Evolutionary conservation across 2,329 filamentous ascomycete genomes (phyloP), one percentile per base, ranked within the genome.

Genomic region (Penicillium capsulatum): DNA sequence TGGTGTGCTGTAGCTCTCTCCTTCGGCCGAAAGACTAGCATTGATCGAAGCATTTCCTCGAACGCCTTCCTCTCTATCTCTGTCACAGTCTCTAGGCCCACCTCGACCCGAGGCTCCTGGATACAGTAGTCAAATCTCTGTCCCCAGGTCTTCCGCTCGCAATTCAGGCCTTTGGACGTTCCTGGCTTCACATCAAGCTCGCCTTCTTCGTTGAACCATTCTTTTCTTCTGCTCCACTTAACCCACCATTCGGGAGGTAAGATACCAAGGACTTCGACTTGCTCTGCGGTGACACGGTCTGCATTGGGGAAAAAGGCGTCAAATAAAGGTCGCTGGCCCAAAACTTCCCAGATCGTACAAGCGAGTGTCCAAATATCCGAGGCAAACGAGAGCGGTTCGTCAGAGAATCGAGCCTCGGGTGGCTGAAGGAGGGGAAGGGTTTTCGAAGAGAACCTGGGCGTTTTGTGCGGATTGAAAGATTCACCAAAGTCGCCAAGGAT

Each of bases 311-410:
- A 44, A 26, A 58, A 53, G 1, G 45, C 45, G 4, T 54, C 54
- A 35, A 63, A 57, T 26, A 62, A 48, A 13, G 55, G 42, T 17
- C 53, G 47, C 14, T 54, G 45, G 10, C 53, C 58, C 17, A 69
- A 37, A n/a, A 68, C 51, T 19, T 56, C 60, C 47, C 58, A 69
- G 17, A 68, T 62, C 0, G 52, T 49, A 42, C 64, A 69, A 1
- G 55, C 59, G 15, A 69, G 55, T 20, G 57, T 65, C 64, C 62
- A 68, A 11, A 67, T 62, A 34, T 69, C 63, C 1, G 61, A 63
- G 6, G 54, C 10, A 35, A 63, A 63, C 6, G 60, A 58, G 10
- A 69, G 61, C 1, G 65, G 58, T 4, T 31, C 53, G 10, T 43
- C 42, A 5, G 59, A 59, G 34, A 68, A 69, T 11, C 48, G 40